Percentiles rank a stretch among this genome's conserved stretches.
These are phyloP conservation scores for Penicillium goetzii DNA, from an alignment of 495 filamentous ascomycete genomes.

Conservation along the genomic window DNA sequence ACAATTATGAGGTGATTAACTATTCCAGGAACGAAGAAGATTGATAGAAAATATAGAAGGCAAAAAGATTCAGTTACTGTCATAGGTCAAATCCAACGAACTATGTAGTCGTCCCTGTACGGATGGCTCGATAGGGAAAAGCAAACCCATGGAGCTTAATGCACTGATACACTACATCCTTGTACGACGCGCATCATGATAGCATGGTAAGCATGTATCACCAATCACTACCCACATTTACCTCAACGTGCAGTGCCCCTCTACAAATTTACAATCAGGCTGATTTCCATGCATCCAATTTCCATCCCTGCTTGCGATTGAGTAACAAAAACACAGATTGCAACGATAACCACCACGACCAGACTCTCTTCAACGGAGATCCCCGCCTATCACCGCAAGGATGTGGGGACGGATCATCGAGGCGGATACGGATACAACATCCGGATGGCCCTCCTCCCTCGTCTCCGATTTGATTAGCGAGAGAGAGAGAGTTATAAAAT, in stretches of 20 bases:
- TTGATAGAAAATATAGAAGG: background rate
- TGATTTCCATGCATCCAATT: background rate
- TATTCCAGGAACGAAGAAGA: background rate
- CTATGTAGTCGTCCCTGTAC: background rate
- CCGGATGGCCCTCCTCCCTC: constrained; percentile 21
- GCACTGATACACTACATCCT: background rate
- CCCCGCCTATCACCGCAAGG: constrained; percentile 8
- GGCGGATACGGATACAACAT: constrained; percentile 33
- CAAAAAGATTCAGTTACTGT: background rate
- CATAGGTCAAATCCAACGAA: background rate
- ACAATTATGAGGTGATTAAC: background rate
- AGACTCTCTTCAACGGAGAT: constrained; percentile 1
- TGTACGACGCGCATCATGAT: constrained; percentile 1
- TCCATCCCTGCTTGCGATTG: background rate
- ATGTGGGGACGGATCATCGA: constrained; percentile 27
- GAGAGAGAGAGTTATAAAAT: constrained; percentile 19
- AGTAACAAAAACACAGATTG: constrained; percentile 1
- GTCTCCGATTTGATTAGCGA: constrained; percentile 15
- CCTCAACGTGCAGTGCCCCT: background rate
- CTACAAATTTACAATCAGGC: background rate
- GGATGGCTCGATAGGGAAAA: constrained; percentile 3
- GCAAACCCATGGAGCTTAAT: background rate
- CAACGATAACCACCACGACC: background rate
- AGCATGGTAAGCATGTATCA: background rate
- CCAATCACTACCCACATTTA: background rate